A percentile compares a stretch with the other conserved stretches of the same genome.
These are phyloP conservation scores for Cornus kousa DNA, from an alignment of 148 eudicot species.

Conservation along the genomic window DNA sequence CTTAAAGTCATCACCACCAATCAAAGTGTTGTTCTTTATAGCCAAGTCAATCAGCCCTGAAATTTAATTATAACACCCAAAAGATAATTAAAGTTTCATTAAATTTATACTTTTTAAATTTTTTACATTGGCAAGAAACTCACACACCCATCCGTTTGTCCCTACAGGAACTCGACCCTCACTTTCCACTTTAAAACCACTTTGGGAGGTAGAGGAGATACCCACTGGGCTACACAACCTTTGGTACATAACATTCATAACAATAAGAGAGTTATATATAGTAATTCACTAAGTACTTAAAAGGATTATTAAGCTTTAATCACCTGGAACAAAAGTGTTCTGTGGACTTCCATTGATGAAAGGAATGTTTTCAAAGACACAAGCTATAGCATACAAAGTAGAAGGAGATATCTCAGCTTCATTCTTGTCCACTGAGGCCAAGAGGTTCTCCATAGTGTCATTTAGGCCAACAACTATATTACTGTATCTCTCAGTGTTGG, in stretches of 20 bases:
- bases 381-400: constrained; percentile 81
- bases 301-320: not conserved
- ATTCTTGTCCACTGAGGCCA: constrained; percentile 75
- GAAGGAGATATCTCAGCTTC: constrained; percentile 97
- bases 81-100: not conserved
- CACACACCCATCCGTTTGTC: too few relatives aligned
- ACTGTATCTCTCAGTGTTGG: constrained; percentile 96
- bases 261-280: too few relatives aligned
- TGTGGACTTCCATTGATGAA: constrained; percentile 99
- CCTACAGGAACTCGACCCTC: too few relatives aligned
- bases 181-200: too few relatives aligned
- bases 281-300: not conserved
- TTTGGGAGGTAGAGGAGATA: too few relatives aligned
- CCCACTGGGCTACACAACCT: too few relatives aligned
- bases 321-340: constrained; percentile 96
- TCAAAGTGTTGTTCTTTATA: constrained; percentile 72
- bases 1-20: constrained; percentile 99
- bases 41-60: constrained; percentile 87
- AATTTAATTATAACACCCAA: not conserved
- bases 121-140: too few relatives aligned
- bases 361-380: constrained; percentile 83
- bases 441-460: constrained; percentile 75
- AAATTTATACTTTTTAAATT: too few relatives aligned
- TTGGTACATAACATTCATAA: too few relatives aligned
- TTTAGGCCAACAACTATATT: constrained; percentile 82